A percentile compares a stretch with the other conserved stretches of the same genome.
Evolutionary conservation across 2,329 filamentous ascomycete species (phyloP).

Genomic region (Bipolaris oryzae): DNA sequence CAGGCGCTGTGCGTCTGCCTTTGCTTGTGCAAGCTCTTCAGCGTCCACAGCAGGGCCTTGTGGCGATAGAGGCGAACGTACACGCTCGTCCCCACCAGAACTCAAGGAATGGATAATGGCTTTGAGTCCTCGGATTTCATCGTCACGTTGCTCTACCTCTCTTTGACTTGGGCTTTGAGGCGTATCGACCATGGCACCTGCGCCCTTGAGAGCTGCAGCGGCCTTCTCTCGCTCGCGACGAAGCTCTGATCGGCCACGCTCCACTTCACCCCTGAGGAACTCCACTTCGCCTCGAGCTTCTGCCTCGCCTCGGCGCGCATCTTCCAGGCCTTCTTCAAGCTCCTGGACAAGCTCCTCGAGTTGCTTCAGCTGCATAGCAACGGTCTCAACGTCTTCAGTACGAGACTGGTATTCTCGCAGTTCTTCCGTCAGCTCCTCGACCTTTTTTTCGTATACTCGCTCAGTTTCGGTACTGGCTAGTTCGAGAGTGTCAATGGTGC

Average conservation of each 20-base stretch:
- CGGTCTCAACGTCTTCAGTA: conserved; percentile 86
- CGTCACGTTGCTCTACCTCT: conserved; percentile 91
- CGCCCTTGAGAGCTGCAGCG: conserved; percentile 64
- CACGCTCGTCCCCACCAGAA: conserved; percentile 61
- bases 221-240: conserved; percentile 86
- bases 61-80: conserved; percentile 40
- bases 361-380: conserved; percentile 90
- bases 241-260: conserved; percentile 85
- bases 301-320: conserved; percentile 90
- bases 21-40: conserved; percentile 63
- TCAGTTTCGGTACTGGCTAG: conserved; percentile 95
- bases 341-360: conserved; percentile 96
- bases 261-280: conserved; percentile 91
- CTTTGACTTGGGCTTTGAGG: conserved; percentile 59
- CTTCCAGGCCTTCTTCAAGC: conserved; percentile 93
- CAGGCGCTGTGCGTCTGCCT: conserved; percentile 68
- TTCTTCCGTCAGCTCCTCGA: conserved; percentile 83
- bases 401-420: conserved; percentile 81
- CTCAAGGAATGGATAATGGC: conserved; percentile 97
- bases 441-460: conserved; percentile 91
- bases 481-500: conserved; percentile 94
- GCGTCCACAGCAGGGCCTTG: conserved; percentile 35
- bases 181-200: conserved; percentile 54
- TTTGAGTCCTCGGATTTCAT: conserved; percentile 95
- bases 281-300: conserved; percentile 96